phyloP scores from a whole-genome alignment of 2,329 filamentous ascomycete genomes.

The Talaromyces marneffei region DNA sequence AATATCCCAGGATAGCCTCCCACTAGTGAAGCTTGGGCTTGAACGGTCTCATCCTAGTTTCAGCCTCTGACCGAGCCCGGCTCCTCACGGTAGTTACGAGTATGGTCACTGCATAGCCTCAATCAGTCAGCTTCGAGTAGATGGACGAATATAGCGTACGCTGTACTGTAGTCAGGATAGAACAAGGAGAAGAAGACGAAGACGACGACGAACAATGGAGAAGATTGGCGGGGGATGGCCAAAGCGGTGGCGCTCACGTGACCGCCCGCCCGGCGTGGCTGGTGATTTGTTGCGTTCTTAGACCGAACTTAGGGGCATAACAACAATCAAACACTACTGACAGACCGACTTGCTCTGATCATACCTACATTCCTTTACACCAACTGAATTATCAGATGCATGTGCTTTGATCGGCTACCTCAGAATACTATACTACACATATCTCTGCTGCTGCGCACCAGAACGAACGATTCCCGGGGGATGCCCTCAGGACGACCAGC shows the following conservation, averaged over 20 bases:
- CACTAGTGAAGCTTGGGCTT: not conserved
- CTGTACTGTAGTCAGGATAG: no score
- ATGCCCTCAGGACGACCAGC: slow-evolving; percentile 22
- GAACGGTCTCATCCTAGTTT: not conserved
- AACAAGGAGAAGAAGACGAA: not conserved
- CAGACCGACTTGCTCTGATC: not conserved
- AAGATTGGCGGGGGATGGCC: not conserved
- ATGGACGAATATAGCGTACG: no score
- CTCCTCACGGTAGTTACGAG: no score
- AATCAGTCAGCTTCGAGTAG: no score
- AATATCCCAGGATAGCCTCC: not conserved
- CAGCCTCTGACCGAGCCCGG: not conserved
- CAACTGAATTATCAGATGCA: not conserved
- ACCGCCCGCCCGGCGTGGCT: not conserved
- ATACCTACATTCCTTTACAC: not conserved
- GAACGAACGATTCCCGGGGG: slow-evolving; percentile 17
- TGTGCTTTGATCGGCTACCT: not conserved
- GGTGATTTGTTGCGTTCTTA: not conserved
- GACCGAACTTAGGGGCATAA: not conserved
- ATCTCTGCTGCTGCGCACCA: slow-evolving; percentile 6
- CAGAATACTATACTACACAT: not conserved
- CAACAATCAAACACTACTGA: not conserved
- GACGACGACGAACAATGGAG: no score
- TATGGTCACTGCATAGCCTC: no score
- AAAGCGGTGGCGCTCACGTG: not conserved